phyloP scores from a whole-genome alignment of 768 basidiomycete species.

The Agrocybe praecox region DNA sequence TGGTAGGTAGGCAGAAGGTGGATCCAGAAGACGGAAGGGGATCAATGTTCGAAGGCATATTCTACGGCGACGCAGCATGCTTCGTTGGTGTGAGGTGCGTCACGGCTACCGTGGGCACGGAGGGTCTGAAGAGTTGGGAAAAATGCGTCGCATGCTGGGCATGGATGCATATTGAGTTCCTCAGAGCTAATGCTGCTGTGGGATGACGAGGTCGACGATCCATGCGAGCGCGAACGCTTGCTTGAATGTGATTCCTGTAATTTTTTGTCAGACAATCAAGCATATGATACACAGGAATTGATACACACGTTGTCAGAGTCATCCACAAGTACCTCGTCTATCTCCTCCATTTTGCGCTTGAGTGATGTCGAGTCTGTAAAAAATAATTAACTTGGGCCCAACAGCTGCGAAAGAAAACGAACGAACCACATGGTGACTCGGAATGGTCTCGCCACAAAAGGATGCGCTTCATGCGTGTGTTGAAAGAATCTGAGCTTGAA shows the following conservation, averaged over 20 bases:
- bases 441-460: slow-evolving; percentile 68
- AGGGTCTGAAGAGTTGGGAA: slow-evolving; percentile 64
- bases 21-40: background rate
- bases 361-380: slow-evolving; percentile 35
- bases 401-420: background rate
- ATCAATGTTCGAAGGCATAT: slow-evolving; percentile 61
- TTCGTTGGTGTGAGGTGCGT: slow-evolving; percentile 53
- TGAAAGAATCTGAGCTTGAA: slow-evolving; percentile 49
- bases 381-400: slow-evolving; percentile 16
- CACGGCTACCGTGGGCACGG: slow-evolving; percentile 54
- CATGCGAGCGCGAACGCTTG: slow-evolving; percentile 56
- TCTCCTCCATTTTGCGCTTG: slow-evolving; percentile 53
- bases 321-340: slow-evolving; percentile 36
- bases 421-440: slow-evolving; percentile 44
- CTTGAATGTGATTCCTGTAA: slow-evolving; percentile 52
- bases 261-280: background rate
- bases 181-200: slow-evolving; percentile 32
- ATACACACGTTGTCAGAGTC: slow-evolving; percentile 34
- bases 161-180: slow-evolving; percentile 57
- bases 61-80: slow-evolving; percentile 76
- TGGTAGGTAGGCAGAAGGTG: background rate
- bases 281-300: slow-evolving; percentile 4
- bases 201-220: slow-evolving; percentile 18
- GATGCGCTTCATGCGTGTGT: slow-evolving; percentile 64
- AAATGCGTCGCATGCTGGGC: slow-evolving; percentile 74